Evolutionary conservation across 1,284 basidiomycete genomes (phyloP), one percentile per base, ranked within the genome.

Genomic region (Omphalotus olearius): DNA sequence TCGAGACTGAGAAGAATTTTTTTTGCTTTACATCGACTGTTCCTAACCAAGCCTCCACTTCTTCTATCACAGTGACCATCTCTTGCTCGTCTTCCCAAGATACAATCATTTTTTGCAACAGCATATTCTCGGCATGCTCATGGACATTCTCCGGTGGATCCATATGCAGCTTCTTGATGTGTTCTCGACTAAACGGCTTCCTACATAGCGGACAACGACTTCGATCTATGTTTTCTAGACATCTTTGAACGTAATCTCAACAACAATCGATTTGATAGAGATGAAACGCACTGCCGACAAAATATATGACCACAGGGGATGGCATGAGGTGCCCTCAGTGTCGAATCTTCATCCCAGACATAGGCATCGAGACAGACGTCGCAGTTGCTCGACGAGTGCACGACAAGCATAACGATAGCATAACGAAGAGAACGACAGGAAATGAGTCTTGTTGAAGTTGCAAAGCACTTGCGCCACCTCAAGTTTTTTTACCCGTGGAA

Each of bases 231-330:
- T 45, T 47, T n/a, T 52, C 51, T 0, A 52, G 51, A 38, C 51
- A 52, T 25, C 26, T 25, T 20, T 26, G 14, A 16, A 45, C n/a
- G 1, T 13, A 30, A 28, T 33, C 30, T 33, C 13, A 33, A 16
- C 11, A n/a, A 45, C 6, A 30, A 16, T 2, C 18, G 30, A 13
- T 6, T 43, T 6, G n/a, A 11, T 43, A 43, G 14, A 6, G n/a
- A 11, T 6, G 26, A 30, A 16, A 73, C 81, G 57, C 63, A 85
- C 82, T 69, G 67, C 61, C 70, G 69, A 62, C 83, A 86, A 68
- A 86, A 86, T 38, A 83, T 74, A 66, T 86, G 83, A n/a, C 84
- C 84, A 60, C 83, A 86, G 26, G 80, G 74, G 56, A 86, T 84
- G 13, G 76, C 80, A 62, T 84, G 76, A n/a, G 83, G 83, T 43